Percentiles rank a stretch among this genome's conserved stretches.
phyloP scores from a whole-genome alignment of 148 eudicot species.

The Vaccinium myrtillus region DNA sequence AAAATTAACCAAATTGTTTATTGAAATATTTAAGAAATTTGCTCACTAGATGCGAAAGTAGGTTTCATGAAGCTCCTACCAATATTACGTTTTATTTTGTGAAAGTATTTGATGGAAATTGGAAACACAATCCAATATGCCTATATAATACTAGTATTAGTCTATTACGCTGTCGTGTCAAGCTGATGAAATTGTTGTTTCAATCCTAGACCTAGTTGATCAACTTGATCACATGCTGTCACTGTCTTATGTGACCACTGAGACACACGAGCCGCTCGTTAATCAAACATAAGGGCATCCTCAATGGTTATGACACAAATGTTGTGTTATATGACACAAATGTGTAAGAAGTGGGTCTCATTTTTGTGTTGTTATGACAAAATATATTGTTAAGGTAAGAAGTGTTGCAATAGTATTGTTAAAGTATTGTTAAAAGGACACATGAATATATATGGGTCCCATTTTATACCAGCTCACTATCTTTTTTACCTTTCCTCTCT shows the following conservation, averaged over 20 bases:
- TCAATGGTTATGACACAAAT: too few relatives aligned
- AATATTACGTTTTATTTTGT: not conserved
- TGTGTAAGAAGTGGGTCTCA: too few relatives aligned
- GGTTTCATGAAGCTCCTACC: not conserved
- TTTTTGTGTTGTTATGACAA: too few relatives aligned
- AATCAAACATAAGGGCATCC: not conserved
- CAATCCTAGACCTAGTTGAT: not conserved
- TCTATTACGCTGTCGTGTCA: not conserved
- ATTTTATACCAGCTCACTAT: too few relatives aligned
- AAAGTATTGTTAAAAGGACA: too few relatives aligned
- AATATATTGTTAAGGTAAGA: too few relatives aligned
- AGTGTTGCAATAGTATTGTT: too few relatives aligned
- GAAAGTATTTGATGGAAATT: not conserved
- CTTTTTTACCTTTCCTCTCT: too few relatives aligned
- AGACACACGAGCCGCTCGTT: not conserved
- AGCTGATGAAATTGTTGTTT: too few relatives aligned
- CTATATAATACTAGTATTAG: not conserved
- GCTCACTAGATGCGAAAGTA: not conserved
- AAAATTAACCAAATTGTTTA: too few relatives aligned
- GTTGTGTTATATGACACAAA: too few relatives aligned
- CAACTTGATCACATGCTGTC: not conserved
- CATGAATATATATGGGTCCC: too few relatives aligned
- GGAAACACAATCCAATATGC: not conserved
- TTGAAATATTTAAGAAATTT: not conserved
- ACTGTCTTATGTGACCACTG: not conserved